These are phyloP conservation scores for Colletotrichum trifolii DNA, from an alignment of 2,329 filamentous ascomycete species.

Conservation along the genomic window DNA sequence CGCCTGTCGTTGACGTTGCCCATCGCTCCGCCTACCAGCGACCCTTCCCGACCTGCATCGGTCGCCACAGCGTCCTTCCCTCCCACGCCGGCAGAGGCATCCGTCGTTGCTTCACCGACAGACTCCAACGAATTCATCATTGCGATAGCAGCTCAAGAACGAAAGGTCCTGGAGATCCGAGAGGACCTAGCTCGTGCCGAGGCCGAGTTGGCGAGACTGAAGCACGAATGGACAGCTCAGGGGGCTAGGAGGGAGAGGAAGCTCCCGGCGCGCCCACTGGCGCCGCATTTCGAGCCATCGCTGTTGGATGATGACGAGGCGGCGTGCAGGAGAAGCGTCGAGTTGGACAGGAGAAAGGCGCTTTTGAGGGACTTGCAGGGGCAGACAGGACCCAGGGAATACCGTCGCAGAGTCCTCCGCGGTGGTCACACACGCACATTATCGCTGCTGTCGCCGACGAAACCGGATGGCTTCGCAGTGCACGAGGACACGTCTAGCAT, in stretches of 20 bases:
- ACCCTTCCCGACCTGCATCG: conserved; percentile 63
- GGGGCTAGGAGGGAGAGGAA: conserved; percentile 83
- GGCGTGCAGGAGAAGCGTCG: conserved; percentile 57
- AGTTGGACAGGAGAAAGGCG: conserved; percentile 79
- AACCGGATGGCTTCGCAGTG: conserved; percentile 56
- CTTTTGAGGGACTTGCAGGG: conserved; percentile 62
- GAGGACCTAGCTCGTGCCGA: conserved; percentile 92
- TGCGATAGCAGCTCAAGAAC: conserved; percentile 90
- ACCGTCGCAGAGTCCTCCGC: conserved; percentile 73
- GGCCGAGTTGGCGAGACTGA: conserved; percentile 77
- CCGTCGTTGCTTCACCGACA: conserved; percentile 55
- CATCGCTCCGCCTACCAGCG: conserved; percentile 65
- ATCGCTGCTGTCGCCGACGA: conserved; percentile 82
- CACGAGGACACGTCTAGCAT: conserved; percentile 60
- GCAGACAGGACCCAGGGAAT: conserved; percentile 54
- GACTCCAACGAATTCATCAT: conserved; percentile 81
- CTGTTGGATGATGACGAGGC: conserved; percentile 52
- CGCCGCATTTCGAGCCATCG: conserved; percentile 39
- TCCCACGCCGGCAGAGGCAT: conserved; percentile 61
- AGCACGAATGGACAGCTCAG: conserved; percentile 83
- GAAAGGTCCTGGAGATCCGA: conserved; percentile 87
- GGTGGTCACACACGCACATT: conserved; percentile 74
- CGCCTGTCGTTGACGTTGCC: conserved; percentile 71
- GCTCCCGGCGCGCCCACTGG: conserved; percentile 58
- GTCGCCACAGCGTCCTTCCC: conserved; percentile 59